Conservation (phyloP, 257 asterid genomes). For the Henckelia pumila region DNA sequence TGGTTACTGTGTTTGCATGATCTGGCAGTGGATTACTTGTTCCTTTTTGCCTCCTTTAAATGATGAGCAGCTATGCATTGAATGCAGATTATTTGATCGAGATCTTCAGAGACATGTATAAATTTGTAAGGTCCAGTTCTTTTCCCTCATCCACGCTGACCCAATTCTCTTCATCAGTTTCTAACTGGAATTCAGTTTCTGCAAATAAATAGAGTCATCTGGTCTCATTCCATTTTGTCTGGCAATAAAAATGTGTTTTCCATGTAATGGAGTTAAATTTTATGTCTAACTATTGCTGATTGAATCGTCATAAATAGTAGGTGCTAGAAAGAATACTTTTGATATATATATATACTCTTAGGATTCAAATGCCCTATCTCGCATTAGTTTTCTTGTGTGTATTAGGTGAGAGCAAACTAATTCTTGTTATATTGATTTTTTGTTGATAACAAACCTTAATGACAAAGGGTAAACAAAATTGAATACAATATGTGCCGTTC, state of each 20-base stretch:
- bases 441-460: conserved; percentile 3
- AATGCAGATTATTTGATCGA: conserved; percentile 76
- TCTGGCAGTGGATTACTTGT: conserved; percentile 14
- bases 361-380: neutral
- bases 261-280: conserved; percentile 1
- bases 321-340: neutral
- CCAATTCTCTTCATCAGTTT: neutral
- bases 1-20: neutral
- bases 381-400: neutral
- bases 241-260: neutral
- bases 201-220: neutral
- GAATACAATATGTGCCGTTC: neutral
- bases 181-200: neutral
- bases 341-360: neutral
- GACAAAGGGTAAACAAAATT: neutral
- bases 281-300: neutral
- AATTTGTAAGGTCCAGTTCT: conserved; percentile 61
- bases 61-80: conserved; percentile 26
- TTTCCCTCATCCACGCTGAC: neutral
- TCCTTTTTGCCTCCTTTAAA: conserved; percentile 12
- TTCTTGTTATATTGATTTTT: neutral
- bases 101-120: conserved; percentile 62
- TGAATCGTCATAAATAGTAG: neutral
- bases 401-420: neutral
- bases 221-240: neutral